phyloP scores from a whole-genome alignment of 1,284 basidiomycete species.

The Sanghuangporus sanghuang region DNA sequence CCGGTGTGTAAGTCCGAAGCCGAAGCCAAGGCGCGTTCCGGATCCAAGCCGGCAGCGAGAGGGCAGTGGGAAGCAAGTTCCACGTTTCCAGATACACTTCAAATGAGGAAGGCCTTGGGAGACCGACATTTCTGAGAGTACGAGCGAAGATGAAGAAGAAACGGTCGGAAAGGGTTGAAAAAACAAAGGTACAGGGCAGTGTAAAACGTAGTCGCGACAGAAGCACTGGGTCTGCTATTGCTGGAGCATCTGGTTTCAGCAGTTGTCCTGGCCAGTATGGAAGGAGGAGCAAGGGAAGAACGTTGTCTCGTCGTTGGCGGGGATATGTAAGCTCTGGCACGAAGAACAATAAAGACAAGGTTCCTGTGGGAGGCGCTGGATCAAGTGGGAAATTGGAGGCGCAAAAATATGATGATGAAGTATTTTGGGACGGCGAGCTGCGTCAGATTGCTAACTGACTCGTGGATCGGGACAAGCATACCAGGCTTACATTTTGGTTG shows the following conservation, averaged over 20 bases:
- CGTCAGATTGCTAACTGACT: constrained; percentile 66
- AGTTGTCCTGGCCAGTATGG: too few relatives aligned
- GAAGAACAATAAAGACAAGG: neutral
- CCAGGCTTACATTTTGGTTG: constrained; percentile 54
- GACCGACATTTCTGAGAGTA: constrained; percentile 45
- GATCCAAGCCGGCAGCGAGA: constrained; percentile 4
- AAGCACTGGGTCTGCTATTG: neutral
- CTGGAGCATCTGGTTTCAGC: neutral
- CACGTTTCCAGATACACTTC: too few relatives aligned
- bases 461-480: constrained; percentile 53
- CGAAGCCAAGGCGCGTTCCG: constrained; percentile 11
- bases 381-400: neutral
- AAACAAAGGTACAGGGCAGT: constrained; percentile 33
- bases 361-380: neutral
- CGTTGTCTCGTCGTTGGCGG: too few relatives aligned
- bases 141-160: constrained; percentile 64
- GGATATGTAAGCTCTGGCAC: neutral
- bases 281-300: too few relatives aligned
- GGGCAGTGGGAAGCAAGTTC: too few relatives aligned
- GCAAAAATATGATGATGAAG: constrained; percentile 16
- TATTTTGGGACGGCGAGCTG: constrained; percentile 69
- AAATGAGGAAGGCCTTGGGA: neutral
- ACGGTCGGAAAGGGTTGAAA: constrained; percentile 58
- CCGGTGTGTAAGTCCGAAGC: too few relatives aligned
- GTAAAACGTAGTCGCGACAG: constrained; percentile 9